Conservation (phyloP, 257 asterid genomes). For the Buddleja alternifolia region DNA sequence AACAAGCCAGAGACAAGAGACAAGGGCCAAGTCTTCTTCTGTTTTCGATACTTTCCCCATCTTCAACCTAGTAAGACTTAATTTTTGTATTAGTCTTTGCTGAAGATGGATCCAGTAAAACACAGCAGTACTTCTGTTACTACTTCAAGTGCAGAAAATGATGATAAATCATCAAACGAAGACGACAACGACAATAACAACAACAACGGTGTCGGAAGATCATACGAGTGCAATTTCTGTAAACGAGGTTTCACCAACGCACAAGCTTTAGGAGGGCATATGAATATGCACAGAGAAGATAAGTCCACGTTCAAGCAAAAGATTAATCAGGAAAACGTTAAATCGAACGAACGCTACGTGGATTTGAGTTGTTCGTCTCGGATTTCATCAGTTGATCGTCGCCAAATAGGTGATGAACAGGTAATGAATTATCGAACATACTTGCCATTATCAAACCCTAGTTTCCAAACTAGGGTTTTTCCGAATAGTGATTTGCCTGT, state of each 20-base stretch:
- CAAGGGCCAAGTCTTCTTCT: background rate
- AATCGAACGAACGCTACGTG: background rate
- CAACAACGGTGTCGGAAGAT: conserved; percentile 40
- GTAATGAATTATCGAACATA: conserved; percentile 34
- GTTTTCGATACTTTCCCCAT: conserved; percentile 2
- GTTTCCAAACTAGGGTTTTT: conserved; percentile 25
- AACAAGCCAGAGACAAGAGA: conserved; percentile 17
- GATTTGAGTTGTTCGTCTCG: conserved; percentile 27
- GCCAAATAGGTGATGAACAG: conserved; percentile 21
- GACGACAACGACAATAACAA: conserved; percentile 34
- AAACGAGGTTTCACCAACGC: conserved; percentile 80
- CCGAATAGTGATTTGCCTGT: conserved; percentile 25
- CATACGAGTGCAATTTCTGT: conserved; percentile 68
- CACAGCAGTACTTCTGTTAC: conserved; percentile 35
- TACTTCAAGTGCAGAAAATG: conserved; percentile 46
- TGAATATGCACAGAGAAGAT: conserved; percentile 80
- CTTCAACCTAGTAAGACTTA: conserved; percentile 27
- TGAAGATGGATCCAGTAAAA: conserved; percentile 43
- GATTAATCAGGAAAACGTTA: conserved; percentile 17
- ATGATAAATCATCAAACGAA: conserved; percentile 30
- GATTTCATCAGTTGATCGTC: conserved; percentile 21
- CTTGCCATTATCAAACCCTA: conserved; percentile 45
- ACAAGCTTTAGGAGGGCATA: conserved; percentile 82
- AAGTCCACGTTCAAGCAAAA: conserved; percentile 49
- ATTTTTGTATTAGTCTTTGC: background rate